Conservation (phyloP, 306 rosid species). For the Cucumis hystrix region DNA sequence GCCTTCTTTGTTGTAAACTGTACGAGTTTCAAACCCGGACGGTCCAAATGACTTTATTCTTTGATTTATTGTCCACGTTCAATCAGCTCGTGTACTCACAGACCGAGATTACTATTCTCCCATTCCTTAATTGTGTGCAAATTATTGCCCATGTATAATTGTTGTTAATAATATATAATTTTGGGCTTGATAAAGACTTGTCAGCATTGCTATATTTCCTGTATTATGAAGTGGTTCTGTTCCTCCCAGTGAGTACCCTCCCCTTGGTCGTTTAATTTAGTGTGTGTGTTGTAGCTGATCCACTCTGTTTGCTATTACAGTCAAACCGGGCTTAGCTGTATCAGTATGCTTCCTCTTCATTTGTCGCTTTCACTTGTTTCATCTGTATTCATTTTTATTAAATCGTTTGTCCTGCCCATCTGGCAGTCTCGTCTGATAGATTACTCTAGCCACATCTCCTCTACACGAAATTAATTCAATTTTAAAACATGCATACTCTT, state of each 20-base stretch:
- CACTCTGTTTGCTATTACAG: conserved; percentile 7
- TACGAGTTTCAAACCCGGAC: conserved; percentile 10
- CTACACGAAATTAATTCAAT: neutral
- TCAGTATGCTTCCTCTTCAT: conserved; percentile 6
- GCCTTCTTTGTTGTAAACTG: neutral
- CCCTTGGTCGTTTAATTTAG: conserved; percentile 2
- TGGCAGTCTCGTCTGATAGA: neutral
- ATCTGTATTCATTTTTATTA: neutral
- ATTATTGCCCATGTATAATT: neutral
- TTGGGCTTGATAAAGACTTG: neutral
- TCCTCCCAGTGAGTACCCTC: neutral
- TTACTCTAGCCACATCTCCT: conserved; percentile 2
- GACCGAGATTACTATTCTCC: neutral
- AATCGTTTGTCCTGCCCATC: neutral
- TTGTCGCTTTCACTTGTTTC: conserved; percentile 4
- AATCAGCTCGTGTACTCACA: neutral
- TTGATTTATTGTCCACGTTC: conserved; percentile 15
- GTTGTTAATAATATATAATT: neutral
- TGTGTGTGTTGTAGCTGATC: neutral
- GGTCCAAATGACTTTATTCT: neutral
- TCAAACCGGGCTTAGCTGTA: conserved; percentile 5
- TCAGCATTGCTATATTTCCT: neutral
- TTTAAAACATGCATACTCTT: neutral
- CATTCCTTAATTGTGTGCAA: neutral
- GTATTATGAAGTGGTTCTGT: neutral